Evolutionary conservation across 176 grass and related monocot genomes (phyloP).

Genomic region (Eleusine indica): DNA sequence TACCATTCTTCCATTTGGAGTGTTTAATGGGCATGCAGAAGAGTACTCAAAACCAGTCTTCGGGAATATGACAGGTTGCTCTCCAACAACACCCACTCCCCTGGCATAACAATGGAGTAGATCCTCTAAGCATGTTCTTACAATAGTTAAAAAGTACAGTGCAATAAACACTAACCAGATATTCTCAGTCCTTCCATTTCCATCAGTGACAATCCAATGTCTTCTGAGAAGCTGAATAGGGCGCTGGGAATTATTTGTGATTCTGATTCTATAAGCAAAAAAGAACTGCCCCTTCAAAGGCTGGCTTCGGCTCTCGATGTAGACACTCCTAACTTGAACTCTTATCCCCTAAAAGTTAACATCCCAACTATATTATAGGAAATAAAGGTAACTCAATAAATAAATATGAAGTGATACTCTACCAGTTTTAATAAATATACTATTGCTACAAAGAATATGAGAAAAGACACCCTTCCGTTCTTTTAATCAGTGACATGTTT

Average conservation of each 20-base stretch:
- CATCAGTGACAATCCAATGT: conserved; percentile 83
- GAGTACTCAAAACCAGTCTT: conserved; percentile 77
- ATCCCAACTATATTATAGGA: conserved; percentile 35
- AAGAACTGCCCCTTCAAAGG: conserved; percentile 83
- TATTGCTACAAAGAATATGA: neutral
- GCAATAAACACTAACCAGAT: conserved; percentile 56
- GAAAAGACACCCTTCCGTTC: neutral
- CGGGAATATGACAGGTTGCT: conserved; percentile 82
- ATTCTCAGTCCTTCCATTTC: conserved; percentile 78
- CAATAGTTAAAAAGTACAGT: neutral
- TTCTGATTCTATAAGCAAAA: conserved; percentile 86
- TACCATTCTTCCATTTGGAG: conserved; percentile 84
- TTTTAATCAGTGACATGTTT: neutral
- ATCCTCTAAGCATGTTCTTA: conserved; percentile 23
- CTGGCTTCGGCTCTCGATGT: conserved; percentile 78
- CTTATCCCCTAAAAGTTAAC: conserved; percentile 63
- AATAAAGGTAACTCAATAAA: conserved; percentile 8
- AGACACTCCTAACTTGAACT: conserved; percentile 89
- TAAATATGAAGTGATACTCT: neutral
- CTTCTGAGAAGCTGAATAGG: conserved; percentile 80
- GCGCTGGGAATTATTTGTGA: conserved; percentile 73
- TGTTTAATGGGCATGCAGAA: conserved; percentile 71
- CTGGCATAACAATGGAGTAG: conserved; percentile 41
- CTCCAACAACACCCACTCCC: conserved; percentile 77
- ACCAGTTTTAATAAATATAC: conserved; percentile 4